Evolutionary conservation across 345 rosid species (phyloP).

Genomic region (Populus deltoides): DNA sequence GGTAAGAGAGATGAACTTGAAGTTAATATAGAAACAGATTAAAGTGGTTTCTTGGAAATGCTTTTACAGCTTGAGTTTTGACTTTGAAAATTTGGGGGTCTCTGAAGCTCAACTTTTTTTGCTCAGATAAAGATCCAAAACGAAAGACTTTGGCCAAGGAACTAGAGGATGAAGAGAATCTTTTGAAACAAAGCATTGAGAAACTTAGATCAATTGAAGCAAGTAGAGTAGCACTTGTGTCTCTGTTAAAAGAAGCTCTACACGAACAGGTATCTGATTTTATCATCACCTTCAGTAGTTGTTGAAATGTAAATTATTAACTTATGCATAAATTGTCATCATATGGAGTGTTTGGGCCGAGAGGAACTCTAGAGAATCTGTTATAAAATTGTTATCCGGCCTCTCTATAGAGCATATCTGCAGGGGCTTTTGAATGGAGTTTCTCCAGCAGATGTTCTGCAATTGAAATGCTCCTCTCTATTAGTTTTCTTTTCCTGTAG

Average conservation of each 20-base stretch:
- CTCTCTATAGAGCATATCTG: not conserved
- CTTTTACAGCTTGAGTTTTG: constrained; percentile 5
- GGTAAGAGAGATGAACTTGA: constrained; percentile 38
- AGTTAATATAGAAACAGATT: not conserved
- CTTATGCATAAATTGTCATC: not conserved
- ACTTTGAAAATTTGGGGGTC: constrained; percentile 9
- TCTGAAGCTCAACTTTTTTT: constrained; percentile 14
- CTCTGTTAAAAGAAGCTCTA: constrained; percentile 79
- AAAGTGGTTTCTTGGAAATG: not conserved
- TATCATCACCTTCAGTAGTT: not conserved
- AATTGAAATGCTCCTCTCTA: not conserved
- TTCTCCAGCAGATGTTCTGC: not conserved
- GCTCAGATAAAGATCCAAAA: constrained; percentile 60
- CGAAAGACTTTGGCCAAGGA: constrained; percentile 60
- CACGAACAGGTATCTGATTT: constrained; percentile 57
- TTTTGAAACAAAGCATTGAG: constrained; percentile 67
- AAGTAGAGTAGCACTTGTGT: constrained; percentile 67
- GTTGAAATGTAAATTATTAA: not conserved
- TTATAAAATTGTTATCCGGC: not conserved
- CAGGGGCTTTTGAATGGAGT: not conserved
- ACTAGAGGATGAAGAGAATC: constrained; percentile 69
- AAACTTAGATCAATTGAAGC: constrained; percentile 78
- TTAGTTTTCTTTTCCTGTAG: not conserved
- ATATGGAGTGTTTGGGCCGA: not conserved
- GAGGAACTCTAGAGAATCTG: not conserved